These are phyloP conservation scores for Pestalotiopsis sp. DNA, from an alignment of 2,329 filamentous ascomycete species.

Conservation along the genomic window DNA sequence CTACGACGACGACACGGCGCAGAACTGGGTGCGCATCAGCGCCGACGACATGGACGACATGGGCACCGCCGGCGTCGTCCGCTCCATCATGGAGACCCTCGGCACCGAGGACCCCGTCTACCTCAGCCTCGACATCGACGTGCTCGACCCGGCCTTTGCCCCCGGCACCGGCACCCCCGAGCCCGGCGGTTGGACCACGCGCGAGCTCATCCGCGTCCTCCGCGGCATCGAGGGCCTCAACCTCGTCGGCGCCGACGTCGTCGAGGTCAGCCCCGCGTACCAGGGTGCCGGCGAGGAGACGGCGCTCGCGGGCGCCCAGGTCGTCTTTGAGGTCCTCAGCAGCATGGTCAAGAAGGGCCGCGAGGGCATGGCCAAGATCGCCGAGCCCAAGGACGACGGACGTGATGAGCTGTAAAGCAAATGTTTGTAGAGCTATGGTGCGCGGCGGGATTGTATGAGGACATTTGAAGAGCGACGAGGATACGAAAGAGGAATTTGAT, in stretches of 20 bases:
- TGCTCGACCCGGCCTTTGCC: conserved; percentile 66
- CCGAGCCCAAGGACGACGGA: conserved; percentile 21
- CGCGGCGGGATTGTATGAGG: not conserved
- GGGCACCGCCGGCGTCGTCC: conserved; percentile 70
- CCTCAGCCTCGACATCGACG: conserved; percentile 76
- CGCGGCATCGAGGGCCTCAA: conserved; percentile 82
- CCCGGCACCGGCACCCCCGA: conserved; percentile 88
- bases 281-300: conserved; percentile 81
- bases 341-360: conserved; percentile 66
- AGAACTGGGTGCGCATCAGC: conserved; percentile 81
- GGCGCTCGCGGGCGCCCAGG: conserved; percentile 79
- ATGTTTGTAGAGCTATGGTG: not conserved
- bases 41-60: conserved; percentile 87
- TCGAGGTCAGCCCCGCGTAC: conserved; percentile 86
- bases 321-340: conserved; percentile 84
- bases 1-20: conserved; percentile 71
- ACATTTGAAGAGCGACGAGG: not conserved
- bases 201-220: conserved; percentile 83
- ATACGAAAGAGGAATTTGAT: too few relatives aligned
- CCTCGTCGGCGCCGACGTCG: conserved; percentile 85
- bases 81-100: conserved; percentile 70
- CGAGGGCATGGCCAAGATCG: conserved; percentile 26
- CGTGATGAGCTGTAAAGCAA: conserved; percentile 10
- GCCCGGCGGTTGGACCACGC: conserved; percentile 87
- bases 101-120: conserved; percentile 80